phyloP scores from a whole-genome alignment of 2,329 filamentous ascomycete species.

The Venturiaceae sp. region DNA sequence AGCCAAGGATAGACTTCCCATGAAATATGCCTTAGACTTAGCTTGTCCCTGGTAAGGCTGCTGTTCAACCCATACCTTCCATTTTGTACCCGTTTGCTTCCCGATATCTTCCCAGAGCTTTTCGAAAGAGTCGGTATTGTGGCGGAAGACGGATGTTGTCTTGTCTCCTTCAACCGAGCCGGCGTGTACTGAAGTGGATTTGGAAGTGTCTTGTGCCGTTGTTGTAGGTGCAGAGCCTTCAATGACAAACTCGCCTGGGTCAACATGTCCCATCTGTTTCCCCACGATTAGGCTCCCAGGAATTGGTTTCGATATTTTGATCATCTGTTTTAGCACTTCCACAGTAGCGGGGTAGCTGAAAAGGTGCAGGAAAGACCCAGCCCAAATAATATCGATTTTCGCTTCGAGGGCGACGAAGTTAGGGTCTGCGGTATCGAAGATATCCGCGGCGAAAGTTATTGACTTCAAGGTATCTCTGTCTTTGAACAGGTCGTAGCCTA shows the following conservation, averaged over 20 bases:
- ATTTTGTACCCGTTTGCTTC: slow-evolving; percentile 5
- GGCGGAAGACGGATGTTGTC: slow-evolving; percentile 17
- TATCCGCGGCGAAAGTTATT: slow-evolving; percentile 42
- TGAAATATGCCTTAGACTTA: not conserved
- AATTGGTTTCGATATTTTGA: slow-evolving; percentile 23
- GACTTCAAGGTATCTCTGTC: slow-evolving; percentile 32
- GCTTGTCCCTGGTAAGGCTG: not conserved
- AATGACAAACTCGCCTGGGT: slow-evolving; percentile 13
- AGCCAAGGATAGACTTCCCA: not conserved
- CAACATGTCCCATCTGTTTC: slow-evolving; percentile 34
- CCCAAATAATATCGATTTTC: slow-evolving; percentile 28
- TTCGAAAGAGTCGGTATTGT: slow-evolving; percentile 23
- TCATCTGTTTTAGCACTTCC: slow-evolving; percentile 20
- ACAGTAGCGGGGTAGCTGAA: slow-evolving; percentile 25
- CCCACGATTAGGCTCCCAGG: slow-evolving; percentile 42
- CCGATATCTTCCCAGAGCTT: slow-evolving; percentile 26
- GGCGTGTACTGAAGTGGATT: slow-evolving; percentile 3
- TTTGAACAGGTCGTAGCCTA: slow-evolving; percentile 35
- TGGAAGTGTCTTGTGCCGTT: not conserved
- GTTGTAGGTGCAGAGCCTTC: not conserved
- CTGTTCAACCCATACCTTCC: not conserved
- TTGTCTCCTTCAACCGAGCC: slow-evolving; percentile 9
- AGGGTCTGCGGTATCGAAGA: slow-evolving; percentile 27
- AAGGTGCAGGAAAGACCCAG: slow-evolving; percentile 31
- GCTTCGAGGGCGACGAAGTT: slow-evolving; percentile 14